phyloP scores from a whole-genome alignment of 495 filamentous ascomycete genomes.

The Hypoxylon perforatum region DNA sequence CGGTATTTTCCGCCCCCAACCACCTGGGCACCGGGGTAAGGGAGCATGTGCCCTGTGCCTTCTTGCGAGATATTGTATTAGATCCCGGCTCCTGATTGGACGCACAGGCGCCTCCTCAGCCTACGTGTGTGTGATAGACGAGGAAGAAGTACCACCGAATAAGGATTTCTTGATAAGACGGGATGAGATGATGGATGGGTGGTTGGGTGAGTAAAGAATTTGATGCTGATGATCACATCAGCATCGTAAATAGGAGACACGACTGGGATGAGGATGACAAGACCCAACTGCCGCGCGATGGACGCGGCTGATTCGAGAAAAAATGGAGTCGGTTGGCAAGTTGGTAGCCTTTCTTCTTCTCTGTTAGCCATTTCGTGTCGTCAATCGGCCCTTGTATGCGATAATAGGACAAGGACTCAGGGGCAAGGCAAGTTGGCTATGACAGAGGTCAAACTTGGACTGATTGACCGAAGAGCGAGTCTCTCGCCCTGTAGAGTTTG shows the following conservation, averaged over 20 bases:
- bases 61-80: conserved; percentile 12
- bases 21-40: conserved; percentile 7
- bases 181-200: neutral
- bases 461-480: conserved; percentile 7
- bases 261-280: conserved; percentile 11
- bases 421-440: neutral
- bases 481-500: conserved; percentile 9
- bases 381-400: too few species aligned
- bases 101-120: conserved; percentile 17
- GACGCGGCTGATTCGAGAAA: conserved; percentile 28
- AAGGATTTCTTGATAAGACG: conserved; percentile 29
- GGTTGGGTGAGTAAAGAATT: conserved; percentile 17
- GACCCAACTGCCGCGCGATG: conserved; percentile 40
- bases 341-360: conserved; percentile 3
- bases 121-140: conserved; percentile 17
- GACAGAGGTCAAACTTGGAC: conserved; percentile 19
- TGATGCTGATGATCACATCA: conserved; percentile 30
- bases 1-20: conserved; percentile 21
- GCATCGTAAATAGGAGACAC: conserved; percentile 34
- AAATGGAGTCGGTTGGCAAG: conserved; percentile 1
- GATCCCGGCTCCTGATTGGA: conserved; percentile 30
- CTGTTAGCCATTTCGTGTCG: conserved; percentile 9
- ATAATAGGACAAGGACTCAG: too few species aligned
- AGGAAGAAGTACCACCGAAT: conserved; percentile 5
- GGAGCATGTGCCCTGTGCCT: conserved; percentile 11